Conservation (phyloP, 139 green algal species). For the Chlorella sorokiniana region DNA sequence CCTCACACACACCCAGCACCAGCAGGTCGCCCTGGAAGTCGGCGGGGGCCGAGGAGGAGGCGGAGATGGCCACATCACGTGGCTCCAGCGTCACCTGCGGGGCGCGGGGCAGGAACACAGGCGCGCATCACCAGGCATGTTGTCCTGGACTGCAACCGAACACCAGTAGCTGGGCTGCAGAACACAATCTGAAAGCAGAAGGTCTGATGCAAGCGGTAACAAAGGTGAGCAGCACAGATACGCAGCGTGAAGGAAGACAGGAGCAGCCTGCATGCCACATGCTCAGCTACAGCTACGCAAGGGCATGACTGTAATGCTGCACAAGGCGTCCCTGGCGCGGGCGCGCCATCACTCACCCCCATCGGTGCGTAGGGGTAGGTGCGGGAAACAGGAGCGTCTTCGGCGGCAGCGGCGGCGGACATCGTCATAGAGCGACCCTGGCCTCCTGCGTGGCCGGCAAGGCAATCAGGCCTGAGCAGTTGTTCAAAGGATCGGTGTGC, state of each 20-base stretch:
- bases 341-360: not conserved
- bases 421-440: not conserved
- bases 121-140: too few relatives aligned
- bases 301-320: too few relatives aligned
- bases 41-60: not conserved
- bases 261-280: too few relatives aligned
- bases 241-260: too few relatives aligned
- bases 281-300: too few relatives aligned
- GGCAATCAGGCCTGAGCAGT: too few relatives aligned
- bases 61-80: not conserved
- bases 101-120: not conserved
- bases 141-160: too few relatives aligned
- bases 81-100: constrained; percentile 38
- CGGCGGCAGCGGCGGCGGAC: not conserved
- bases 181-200: too few relatives aligned
- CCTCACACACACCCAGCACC: constrained; percentile 71
- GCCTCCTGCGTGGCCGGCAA: not conserved
- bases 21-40: constrained; percentile 64
- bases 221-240: too few relatives aligned
- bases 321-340: not conserved
- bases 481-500: too few relatives aligned
- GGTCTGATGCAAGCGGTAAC: too few relatives aligned
- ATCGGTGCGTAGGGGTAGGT: not conserved
- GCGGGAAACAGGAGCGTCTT: not conserved
- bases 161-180: too few relatives aligned